These are phyloP conservation scores for Trypanosoma boissoni DNA, from an alignment of 208 protist genomes.

Conservation along the genomic window DNA sequence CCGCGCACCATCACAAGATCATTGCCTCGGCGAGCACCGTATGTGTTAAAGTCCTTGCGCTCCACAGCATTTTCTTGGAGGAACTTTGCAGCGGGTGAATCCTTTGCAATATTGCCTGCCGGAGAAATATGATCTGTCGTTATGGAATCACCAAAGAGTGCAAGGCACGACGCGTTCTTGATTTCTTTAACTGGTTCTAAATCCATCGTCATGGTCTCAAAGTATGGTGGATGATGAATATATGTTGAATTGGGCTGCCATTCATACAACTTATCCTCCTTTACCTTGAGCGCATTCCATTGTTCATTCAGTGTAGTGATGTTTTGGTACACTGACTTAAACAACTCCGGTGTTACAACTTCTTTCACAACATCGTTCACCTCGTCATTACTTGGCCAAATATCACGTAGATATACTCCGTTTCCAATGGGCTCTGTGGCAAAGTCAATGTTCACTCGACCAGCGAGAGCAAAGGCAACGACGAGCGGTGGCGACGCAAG, in stretches of 20 bases:
- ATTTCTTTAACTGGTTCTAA: slow-evolving; percentile 52
- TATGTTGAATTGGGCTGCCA: slow-evolving; percentile 95
- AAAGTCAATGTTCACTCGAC: slow-evolving; percentile 95
- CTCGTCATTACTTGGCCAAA: slow-evolving; percentile 94
- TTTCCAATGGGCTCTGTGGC: slow-evolving; percentile 87
- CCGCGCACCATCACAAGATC: slow-evolving; percentile 96
- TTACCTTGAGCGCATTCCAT: slow-evolving; percentile 92
- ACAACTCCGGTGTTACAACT: slow-evolving; percentile 87
- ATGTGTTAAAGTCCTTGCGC: slow-evolving; percentile 95
- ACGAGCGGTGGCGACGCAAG: slow-evolving; percentile 95
- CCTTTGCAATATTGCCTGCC: slow-evolving; percentile 94
- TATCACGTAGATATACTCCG: slow-evolving; percentile 94
- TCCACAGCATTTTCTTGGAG: slow-evolving; percentile 76
- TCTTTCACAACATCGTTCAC: slow-evolving; percentile 69
- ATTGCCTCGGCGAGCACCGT: slow-evolving; percentile 94
- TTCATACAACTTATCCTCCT: slow-evolving; percentile 86
- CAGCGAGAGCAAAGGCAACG: slow-evolving; percentile 95
- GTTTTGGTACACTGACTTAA: slow-evolving; percentile 89
- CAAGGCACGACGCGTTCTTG: slow-evolving; percentile 79
- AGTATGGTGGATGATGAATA: slow-evolving; percentile 96
- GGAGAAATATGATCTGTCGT: slow-evolving; percentile 97
- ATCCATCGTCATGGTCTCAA: slow-evolving; percentile 80
- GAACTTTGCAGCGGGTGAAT: slow-evolving; percentile 92
- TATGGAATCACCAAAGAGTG: slow-evolving; percentile 95
- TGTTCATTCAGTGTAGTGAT: slow-evolving; percentile 88